Conservation (phyloP, 306 rosid genomes). For the apple (Malus domestica) region ASM211411v1 NC_041793.1:45671001-45671500, state of each 20-base stretch:
- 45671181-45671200: neutral
- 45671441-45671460: neutral
- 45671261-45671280: neutral
- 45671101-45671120: conserved; percentile 19
- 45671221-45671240: neutral
- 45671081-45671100: conserved; percentile 5
- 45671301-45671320: neutral
- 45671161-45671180: neutral
- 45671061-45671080: conserved; percentile 6
- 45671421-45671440: too few species aligned
- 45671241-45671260: conserved; percentile 1
- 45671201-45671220: neutral
- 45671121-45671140: conserved; percentile 24
- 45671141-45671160: neutral
- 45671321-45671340: conserved; percentile 13
- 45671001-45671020: conserved; percentile 24
- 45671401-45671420: too few species aligned
- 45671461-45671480: neutral
- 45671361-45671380: neutral
- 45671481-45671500: conserved; percentile 6
- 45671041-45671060: conserved; percentile 19
- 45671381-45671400: too few species aligned
- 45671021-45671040: conserved; percentile 4
- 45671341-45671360: neutral
- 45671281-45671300: neutral